phyloP scores from a whole-genome alignment of 805 yeast species.

The Kluyveromyces nonfermentans region DNA sequence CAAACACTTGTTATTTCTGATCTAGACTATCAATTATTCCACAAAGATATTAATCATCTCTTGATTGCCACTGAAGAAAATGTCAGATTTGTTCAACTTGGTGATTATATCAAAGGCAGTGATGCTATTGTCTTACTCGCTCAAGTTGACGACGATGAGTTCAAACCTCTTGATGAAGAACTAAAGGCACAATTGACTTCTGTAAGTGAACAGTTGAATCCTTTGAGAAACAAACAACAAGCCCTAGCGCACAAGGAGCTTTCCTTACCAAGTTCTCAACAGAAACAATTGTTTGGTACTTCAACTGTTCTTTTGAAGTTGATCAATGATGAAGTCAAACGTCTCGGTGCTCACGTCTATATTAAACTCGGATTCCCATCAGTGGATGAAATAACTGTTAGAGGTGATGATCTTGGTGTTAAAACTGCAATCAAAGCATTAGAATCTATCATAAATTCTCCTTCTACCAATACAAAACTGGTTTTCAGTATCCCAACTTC shows the following conservation, averaged over 20 bases:
- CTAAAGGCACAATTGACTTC: slow-evolving; percentile 42
- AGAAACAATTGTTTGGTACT: slow-evolving; percentile 31
- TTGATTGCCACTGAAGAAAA: slow-evolving; percentile 27
- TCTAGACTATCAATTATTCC: slow-evolving; percentile 42
- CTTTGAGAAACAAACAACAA: slow-evolving; percentile 49
- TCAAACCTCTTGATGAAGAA: slow-evolving; percentile 60
- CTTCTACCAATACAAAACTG: slow-evolving; percentile 28
- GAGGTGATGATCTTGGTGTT: slow-evolving; percentile 64
- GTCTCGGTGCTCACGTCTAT: slow-evolving; percentile 29
- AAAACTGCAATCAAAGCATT: slow-evolving; percentile 30
- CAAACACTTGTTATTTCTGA: slow-evolving; percentile 50
- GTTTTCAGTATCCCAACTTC: slow-evolving; percentile 53
- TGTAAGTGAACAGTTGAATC: slow-evolving; percentile 46
- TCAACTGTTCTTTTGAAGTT: slow-evolving; percentile 16
- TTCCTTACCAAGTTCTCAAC: slow-evolving; percentile 44
- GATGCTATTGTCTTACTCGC: slow-evolving; percentile 49
- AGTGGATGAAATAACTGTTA: slow-evolving; percentile 49
- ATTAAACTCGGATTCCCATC: slow-evolving; percentile 41
- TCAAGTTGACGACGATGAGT: slow-evolving; percentile 46
- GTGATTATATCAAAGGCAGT: slow-evolving; percentile 36
- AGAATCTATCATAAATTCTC: slow-evolving; percentile 21
- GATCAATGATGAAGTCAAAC: slow-evolving; percentile 30
- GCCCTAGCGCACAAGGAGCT: slow-evolving; percentile 44
- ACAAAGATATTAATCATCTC: slow-evolving; percentile 20
- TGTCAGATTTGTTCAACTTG: slow-evolving; percentile 53